Base-by-base conservation (phyloP, 2,329 filamentous ascomycete genomes). In the Periconia sp. region DNA sequence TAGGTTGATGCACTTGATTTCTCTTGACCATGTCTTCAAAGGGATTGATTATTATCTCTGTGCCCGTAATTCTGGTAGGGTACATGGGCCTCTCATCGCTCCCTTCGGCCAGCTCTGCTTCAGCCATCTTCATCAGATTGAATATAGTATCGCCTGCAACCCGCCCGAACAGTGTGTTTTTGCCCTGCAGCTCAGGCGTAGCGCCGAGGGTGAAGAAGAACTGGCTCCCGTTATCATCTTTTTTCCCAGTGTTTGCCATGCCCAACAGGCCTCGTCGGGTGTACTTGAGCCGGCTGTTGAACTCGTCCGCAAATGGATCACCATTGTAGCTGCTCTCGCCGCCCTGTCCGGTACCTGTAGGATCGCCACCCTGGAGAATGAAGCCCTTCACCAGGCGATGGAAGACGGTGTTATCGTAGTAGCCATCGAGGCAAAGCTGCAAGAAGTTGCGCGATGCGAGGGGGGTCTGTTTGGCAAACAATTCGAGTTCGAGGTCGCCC, bases 91-190 rank as follows among this genome's bases (percentile, higher is more conserved):
- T 82, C 59, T 97, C 93, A 7, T 84, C 87, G 15, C 86, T 88
- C 50, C 91, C 87, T n/a, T 76, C 78, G 19, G 88, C 84, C 17
- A 95, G 78, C 69, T 97, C 94, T 0, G 85, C 85, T 70, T 97
- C 92, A 18, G 89, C 92, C 81, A 97, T 96, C 75, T 92, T 95
- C 68, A 92, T 87, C 67, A 99, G 74, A 72, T 97, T 97, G 77
- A 95, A 99, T 51, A 99, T 94, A 15, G 93, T 97, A 60, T 97
- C 91, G 27, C 93, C 94, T 35, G 90, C 91, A 43, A 99, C 84
- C 52, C 94, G 82, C 17, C 94, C 94, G 78, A 99, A 97, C 72
- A 97, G 78, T 0, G 94, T 97, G 73, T 97, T 97, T 76, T 90
- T 91, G 48, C 88, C 89, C 62, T 89, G 91, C 66, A 99, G 74